Evolutionary conservation across 495 filamentous ascomycete genomes (phyloP), one percentile per base, ranked within the genome.

Genomic region (Lineolata rhizophorae): DNA sequence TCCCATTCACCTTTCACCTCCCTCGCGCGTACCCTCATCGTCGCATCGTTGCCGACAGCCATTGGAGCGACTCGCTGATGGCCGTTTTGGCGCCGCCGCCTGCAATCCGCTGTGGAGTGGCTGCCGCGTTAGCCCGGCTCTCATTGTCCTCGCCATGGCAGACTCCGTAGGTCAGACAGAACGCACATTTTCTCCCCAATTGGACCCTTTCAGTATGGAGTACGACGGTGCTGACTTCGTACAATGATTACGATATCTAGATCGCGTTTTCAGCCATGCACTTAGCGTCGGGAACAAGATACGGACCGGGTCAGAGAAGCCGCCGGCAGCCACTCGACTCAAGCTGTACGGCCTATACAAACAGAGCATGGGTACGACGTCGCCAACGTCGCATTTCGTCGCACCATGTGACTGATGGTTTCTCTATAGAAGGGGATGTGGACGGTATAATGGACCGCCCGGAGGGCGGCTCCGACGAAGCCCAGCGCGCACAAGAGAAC

Each of bases 261-360:
- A 97, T 58, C 72, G 87, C 47, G 87, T 97, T 51, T 97, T 97
- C 57, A 83, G 85, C 52, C 85, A 97, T 67, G 87, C 87, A 36
- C 71, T 97, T 49, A 92, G 91, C 55, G 95, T 85, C 18, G 87
- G 95, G 40, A 92, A 92, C 54, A 87, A 87, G 45, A 92, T 97
- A 36, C 83, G 82, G 45, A 90, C 82, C 10, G 85, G 87, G 16
- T 79, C 79, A 25, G 67, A 77, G 31, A 72, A 85, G 24, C 87
- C 87, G 13, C 90, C 87, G 21, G 64, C 83, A 5, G 57, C 64
- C 20, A 85, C 84, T 44, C 76, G 87, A 17, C 58, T 97, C 42
- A 74, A 72, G 40, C 72, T 97, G 34, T 97, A 97, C 70, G 87
- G 87, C 31, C 64, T 97, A 38, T 97, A 95, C 57, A 97, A 97